Percentiles rank a stretch among this genome's conserved stretches.
Conservation (phyloP, 2,329 filamentous ascomycete species). For the Thermothelomyces thermophilus region DNA sequence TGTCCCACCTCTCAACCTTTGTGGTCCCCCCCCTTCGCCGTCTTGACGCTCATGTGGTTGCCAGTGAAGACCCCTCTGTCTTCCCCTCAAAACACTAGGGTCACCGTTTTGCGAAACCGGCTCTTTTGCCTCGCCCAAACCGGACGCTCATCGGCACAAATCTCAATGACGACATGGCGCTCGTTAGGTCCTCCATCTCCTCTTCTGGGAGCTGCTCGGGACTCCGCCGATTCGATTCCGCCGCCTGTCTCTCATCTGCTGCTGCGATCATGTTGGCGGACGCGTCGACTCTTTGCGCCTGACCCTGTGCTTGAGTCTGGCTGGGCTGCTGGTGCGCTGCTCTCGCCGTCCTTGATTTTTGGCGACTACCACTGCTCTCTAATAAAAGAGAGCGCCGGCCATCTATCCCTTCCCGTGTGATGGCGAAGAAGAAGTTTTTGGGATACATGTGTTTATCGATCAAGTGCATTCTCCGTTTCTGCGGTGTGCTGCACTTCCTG, state of each 20-base stretch:
- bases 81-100: not conserved
- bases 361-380: conserved; percentile 44
- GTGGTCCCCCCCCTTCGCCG: not conserved
- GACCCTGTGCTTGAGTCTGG: not conserved
- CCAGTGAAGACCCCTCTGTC: not conserved
- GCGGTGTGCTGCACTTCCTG: conserved; percentile 71
- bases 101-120: conserved; percentile 47
- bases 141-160: conserved; percentile 63
- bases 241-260: not conserved
- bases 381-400: conserved; percentile 71
- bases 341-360: conserved; percentile 39
- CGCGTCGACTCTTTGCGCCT: not conserved
- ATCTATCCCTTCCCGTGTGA: conserved; percentile 87
- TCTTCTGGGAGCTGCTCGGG: conserved; percentile 32
- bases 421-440: conserved; percentile 77
- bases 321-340: conserved; percentile 12
- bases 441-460: conserved; percentile 95
- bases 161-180: conserved; percentile 63
- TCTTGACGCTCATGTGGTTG: conserved; percentile 12
- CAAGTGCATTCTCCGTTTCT: conserved; percentile 80
- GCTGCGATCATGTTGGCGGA: not conserved
- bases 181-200: conserved; percentile 56
- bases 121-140: conserved; percentile 52
- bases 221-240: not conserved
- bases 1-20: conserved; percentile 6